Conservation (phyloP, 192 early-diverging fungal species). For the Kappamyces sp. region DNA sequence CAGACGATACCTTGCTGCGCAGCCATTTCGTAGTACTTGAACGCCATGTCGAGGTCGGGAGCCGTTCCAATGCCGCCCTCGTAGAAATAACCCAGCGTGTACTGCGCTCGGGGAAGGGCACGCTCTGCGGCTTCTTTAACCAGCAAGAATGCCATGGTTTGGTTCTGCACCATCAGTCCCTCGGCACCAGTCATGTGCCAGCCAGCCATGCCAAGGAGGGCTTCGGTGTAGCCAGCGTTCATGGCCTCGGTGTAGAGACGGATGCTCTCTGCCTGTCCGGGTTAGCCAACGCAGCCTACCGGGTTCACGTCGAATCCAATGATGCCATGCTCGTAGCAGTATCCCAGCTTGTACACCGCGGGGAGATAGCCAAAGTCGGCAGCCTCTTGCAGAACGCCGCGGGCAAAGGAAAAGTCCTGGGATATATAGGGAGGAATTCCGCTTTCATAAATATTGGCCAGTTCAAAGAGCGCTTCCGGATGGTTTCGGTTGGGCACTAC, state of each 20-base stretch:
- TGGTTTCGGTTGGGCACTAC: conserved; percentile 52
- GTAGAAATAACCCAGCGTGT: conserved; percentile 81
- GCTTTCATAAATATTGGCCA: conserved; percentile 69
- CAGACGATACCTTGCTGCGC: conserved; percentile 21
- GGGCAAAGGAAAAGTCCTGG: conserved; percentile 36
- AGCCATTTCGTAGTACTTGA: conserved; percentile 28
- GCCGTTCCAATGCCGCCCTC: conserved; percentile 64
- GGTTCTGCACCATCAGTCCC: conserved; percentile 50
- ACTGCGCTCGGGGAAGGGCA: conserved; percentile 70
- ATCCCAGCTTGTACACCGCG: conserved; percentile 67
- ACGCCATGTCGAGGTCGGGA: conserved; percentile 46
- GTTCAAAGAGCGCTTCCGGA: conserved; percentile 62
- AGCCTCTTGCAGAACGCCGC: conserved; percentile 55
- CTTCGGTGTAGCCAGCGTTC: conserved; percentile 53
- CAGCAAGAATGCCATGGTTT: conserved; percentile 71
- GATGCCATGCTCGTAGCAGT: conserved; percentile 71
- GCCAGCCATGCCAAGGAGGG: conserved; percentile 74
- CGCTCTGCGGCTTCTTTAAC: conserved; percentile 66
- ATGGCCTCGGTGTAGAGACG: conserved; percentile 74
- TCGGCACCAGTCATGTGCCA: conserved; percentile 77
- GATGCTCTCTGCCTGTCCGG: conserved; percentile 40
- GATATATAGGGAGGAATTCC: conserved; percentile 52
- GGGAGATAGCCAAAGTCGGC: conserved; percentile 61
- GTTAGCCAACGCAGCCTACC: conserved; percentile 20
- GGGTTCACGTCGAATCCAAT: conserved; percentile 61